Evolutionary conservation across 805 yeast species (phyloP).

Genomic region (Kuraishia borneana): DNA sequence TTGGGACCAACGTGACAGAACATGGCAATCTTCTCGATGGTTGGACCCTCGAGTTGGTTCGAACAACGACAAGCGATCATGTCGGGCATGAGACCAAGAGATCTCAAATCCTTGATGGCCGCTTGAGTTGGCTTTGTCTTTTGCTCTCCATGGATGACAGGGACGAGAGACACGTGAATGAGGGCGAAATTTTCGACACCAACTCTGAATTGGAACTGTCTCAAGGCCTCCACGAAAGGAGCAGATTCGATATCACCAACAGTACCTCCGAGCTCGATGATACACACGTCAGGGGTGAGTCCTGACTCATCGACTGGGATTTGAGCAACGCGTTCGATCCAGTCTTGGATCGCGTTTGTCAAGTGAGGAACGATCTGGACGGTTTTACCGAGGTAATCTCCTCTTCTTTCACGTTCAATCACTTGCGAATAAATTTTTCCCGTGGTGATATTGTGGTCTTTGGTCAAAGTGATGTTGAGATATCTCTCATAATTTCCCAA

Average conservation of each 20-base stretch:
- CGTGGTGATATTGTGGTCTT: conserved; percentile 94
- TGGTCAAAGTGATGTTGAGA: conserved; percentile 83
- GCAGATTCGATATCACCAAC: conserved; percentile 99
- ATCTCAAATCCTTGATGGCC: conserved; percentile 92
- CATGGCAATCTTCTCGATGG: conserved; percentile 96
- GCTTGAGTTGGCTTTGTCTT: conserved; percentile 99
- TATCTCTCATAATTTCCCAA: conserved; percentile 97
- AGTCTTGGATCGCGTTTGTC: conserved; percentile 94
- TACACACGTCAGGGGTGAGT: conserved; percentile 89
- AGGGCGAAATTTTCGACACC: conserved; percentile 90
- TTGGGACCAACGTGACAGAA: conserved; percentile 98
- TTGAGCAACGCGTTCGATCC: conserved; percentile 90
- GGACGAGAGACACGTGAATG: conserved; percentile 93
- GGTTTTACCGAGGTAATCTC: conserved; percentile 97
- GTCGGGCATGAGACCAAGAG: conserved; percentile 90
- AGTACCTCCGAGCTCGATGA: conserved; percentile 97
- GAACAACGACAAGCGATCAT: conserved; percentile 97
- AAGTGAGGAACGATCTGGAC: conserved; percentile 98
- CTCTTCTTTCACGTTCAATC: conserved; percentile 88
- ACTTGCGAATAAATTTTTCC: conserved; percentile 95
- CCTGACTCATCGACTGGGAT: conserved; percentile 89
- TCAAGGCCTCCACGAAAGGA: conserved; percentile 96
- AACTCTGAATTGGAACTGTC: conserved; percentile 97
- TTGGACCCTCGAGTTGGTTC: conserved; percentile 65
- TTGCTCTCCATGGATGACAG: conserved; percentile 97